Evolutionary conservation across 2,329 filamentous ascomycete species (phyloP).

Genomic region (Venturia pyrina): DNA sequence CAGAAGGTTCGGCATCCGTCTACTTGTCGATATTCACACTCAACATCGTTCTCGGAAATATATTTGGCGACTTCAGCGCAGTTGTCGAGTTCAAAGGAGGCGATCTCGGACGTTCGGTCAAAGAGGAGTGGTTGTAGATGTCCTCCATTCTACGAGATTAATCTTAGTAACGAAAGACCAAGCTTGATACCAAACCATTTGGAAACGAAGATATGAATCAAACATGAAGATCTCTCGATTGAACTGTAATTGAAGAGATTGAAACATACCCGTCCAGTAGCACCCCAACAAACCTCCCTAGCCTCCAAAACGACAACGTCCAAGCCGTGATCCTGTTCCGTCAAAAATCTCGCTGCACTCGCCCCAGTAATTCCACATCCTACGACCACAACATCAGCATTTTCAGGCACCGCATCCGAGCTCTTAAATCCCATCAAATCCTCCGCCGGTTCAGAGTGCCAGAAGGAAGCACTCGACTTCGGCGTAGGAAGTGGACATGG

Average conservation of each 20-base stretch:
- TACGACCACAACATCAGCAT: slow-evolving; percentile 60
- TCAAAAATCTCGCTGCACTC: slow-evolving; percentile 56
- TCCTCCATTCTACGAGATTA: slow-evolving; percentile 34
- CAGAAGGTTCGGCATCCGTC: slow-evolving; percentile 57
- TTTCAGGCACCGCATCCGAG: slow-evolving; percentile 50
- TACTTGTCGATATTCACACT: slow-evolving; percentile 59
- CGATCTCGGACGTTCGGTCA: slow-evolving; percentile 47
- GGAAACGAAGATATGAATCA: too few species aligned
- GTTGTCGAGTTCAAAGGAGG: slow-evolving; percentile 62
- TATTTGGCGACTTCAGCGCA: slow-evolving; percentile 51
- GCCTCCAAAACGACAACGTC: slow-evolving; percentile 67
- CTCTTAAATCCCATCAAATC: slow-evolving; percentile 58
- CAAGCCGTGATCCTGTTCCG: slow-evolving; percentile 31
- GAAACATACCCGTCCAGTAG: slow-evolving; percentile 62
- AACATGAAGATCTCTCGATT: too few species aligned
- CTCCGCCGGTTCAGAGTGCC: slow-evolving; percentile 59
- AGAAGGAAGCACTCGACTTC: slow-evolving; percentile 57
- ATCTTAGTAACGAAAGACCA: too few species aligned
- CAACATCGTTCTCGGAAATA: slow-evolving; percentile 46
- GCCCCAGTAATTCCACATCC: slow-evolving; percentile 70
- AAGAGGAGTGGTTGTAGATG: slow-evolving; percentile 69
- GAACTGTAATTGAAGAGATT: too few species aligned
- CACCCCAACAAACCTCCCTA: slow-evolving; percentile 70
- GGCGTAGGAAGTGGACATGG: slow-evolving; percentile 43
- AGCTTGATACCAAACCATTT: too few species aligned